Evolutionary conservation across 257 asterid genomes (phyloP), one percentile per base, ranked within the genome.

Genomic region (Nicotiana sylvestris): DNA sequence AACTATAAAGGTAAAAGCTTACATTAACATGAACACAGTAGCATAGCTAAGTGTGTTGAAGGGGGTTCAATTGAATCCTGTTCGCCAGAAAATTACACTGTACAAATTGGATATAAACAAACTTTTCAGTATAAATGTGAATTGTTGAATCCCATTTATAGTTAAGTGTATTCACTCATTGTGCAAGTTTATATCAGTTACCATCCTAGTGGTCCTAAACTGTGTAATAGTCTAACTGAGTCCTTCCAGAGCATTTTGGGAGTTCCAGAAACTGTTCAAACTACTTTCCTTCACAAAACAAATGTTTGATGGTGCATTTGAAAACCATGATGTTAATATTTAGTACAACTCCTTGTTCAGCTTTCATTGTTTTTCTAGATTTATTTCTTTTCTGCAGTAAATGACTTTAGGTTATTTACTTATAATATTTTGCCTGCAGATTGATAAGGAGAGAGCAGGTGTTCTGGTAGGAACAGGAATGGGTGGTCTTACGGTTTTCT

Each of bases 401-500:
- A 69, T 79, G 21, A 25, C 32, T 64, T 53, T 84, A 83, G 87
- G 56, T 53, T 67, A 13, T 61, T 39, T 27, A 64, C 39, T 69
- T 83, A 10, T 64, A 25, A 10, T 67, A 25, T 74, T 62, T 1
- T 76, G 39, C 32, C 83, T 84, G 85, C 92, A 95, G 98, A 92
- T 93, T 87, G 94, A 93, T 80, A 95, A 95, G 90, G 89, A 85
- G 81, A 90, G 97, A 85, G 97, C 95, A 76, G 98, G 98, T 77
- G 94, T 95, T 81, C 90, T 95, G 30, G 93, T 93, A 27, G 98
- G 98, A 74, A 92, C 98, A 51, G 98, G 98, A 76, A 95, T 95
- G 98, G 98, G 98, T 64, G 98, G 98, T 83, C 94, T 95, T 69
- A 83, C 91, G 1, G 98, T 92, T 46, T 95, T 93, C 87, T 93